Evolutionary conservation across 257 asterid genomes (phyloP), one percentile per base, ranked within the genome.

Genomic region (Solanum ahanhuiri): DNA sequence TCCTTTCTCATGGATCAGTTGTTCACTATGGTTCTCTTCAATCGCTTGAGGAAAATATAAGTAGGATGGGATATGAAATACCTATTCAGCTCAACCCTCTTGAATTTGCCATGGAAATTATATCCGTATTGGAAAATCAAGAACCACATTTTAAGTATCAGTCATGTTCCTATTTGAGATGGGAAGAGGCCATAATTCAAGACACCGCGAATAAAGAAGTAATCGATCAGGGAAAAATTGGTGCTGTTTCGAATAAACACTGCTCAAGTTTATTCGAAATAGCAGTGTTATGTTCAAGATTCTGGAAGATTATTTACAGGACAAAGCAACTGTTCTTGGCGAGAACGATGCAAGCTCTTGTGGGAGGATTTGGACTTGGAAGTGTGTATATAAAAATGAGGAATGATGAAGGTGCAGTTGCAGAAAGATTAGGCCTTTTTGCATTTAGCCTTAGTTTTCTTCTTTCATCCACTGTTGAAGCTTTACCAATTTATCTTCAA

Each of bases 401-500:
- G 89, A 92, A 93, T 75, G 95, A 95, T 34, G 93, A 93, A 90
- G 90, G 91, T 58, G 98, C 96, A 11, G 93, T 94, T 30, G 90
- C 95, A 8, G 98, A 94, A 88, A 69, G 97, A 45, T 91, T 95
- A 86, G 98, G 98, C 75, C 91, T 95, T 8, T 95, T 94, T 35
- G 98, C 98, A 0, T 95, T 95, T 54, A 94, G 96, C 35, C 96
- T 95, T 9, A 94, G 98, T 79, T 95, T 95, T 85, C 97, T 95
- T 60, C 98, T 95, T 25, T 95, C 98, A 11, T 95, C 98, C 2
- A 95, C 98, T 4, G 97, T 95, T 12, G 98, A 95, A 93, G 98
- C 98, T 67, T 93, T 95, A 63, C 98, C 97, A 5, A 95, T 95
- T 71, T 95, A 94, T 88, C 98, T 95, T 64, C 97, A 95, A 88